These are phyloP conservation scores for Candida ulmi DNA, from an alignment of 805 yeast genomes.

Conservation along the genomic window DNA sequence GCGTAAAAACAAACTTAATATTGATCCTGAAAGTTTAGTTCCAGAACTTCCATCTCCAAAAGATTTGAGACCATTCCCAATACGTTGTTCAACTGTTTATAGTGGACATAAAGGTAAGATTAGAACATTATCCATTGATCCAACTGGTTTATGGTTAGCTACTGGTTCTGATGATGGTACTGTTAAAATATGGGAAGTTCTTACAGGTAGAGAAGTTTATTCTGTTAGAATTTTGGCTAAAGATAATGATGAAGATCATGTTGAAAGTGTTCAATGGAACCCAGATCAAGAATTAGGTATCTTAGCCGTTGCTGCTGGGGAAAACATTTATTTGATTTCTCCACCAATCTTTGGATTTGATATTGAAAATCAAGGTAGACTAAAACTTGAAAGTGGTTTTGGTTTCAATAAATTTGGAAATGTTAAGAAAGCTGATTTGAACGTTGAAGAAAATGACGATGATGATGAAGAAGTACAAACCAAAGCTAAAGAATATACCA, in stretches of 20 bases:
- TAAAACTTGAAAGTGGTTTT: slow-evolving; percentile 84
- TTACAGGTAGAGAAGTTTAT: slow-evolving; percentile 92
- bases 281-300: slow-evolving; percentile 74
- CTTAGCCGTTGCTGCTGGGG: slow-evolving; percentile 81
- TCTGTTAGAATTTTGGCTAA: slow-evolving; percentile 39
- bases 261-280: slow-evolving; percentile 85
- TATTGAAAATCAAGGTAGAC: slow-evolving; percentile 73
- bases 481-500: slow-evolving; percentile 53
- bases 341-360: slow-evolving; percentile 92
- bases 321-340: slow-evolving; percentile 66
- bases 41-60: slow-evolving; percentile 97
- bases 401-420: slow-evolving; percentile 70
- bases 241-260: slow-evolving; percentile 65
- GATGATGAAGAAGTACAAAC: slow-evolving; percentile 30
- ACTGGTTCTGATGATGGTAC: slow-evolving; percentile 98
- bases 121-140: slow-evolving; percentile 79
- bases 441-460: slow-evolving; percentile 36
- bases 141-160: slow-evolving; percentile 90
- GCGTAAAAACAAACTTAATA: slow-evolving; percentile 81
- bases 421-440: slow-evolving; percentile 36
- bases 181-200: slow-evolving; percentile 92
- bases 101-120: slow-evolving; percentile 81
- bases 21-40: slow-evolving; percentile 92
- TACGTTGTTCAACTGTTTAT: slow-evolving; percentile 76
- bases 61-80: slow-evolving; percentile 96